These are phyloP conservation scores for Trichoderma pleuroti DNA, from an alignment of 2,329 filamentous ascomycete species.

Conservation along the genomic window DNA sequence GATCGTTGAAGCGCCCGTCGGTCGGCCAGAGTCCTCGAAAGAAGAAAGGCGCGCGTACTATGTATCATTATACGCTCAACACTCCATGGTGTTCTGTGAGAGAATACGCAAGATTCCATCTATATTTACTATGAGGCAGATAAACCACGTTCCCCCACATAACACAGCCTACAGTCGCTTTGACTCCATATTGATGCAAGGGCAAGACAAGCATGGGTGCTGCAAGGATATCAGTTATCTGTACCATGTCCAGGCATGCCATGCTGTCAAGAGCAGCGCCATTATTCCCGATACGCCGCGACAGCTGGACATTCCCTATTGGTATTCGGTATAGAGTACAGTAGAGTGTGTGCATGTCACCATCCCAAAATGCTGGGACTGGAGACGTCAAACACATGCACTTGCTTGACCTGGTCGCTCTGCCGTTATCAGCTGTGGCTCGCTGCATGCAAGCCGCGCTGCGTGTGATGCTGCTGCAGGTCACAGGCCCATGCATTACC, in stretches of 20 bases:
- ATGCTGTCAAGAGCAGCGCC: background rate
- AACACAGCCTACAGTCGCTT: background rate
- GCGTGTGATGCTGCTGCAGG: background rate
- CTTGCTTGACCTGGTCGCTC: background rate
- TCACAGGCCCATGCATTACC: background rate
- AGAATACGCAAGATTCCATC: background rate
- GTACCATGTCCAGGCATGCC: background rate
- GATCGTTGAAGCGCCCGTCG: background rate
- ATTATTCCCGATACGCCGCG: background rate
- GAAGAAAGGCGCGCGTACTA: background rate
- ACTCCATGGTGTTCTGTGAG: background rate
- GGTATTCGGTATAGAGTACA: background rate
- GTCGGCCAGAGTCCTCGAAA: background rate
- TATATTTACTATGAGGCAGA: background rate
- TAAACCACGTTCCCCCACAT: background rate
- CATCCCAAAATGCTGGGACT: constrained; percentile 6
- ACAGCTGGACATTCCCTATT: background rate
- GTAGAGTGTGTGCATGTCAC: background rate
- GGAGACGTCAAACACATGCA: background rate
- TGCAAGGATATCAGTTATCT: background rate
- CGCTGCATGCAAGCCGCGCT: background rate
- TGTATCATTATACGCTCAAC: background rate
- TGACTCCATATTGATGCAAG: background rate
- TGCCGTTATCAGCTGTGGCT: background rate
- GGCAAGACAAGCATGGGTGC: background rate